Base-by-base conservation (phyloP, 78 protist genomes). In the Cavenderia fasciculata region DNA sequence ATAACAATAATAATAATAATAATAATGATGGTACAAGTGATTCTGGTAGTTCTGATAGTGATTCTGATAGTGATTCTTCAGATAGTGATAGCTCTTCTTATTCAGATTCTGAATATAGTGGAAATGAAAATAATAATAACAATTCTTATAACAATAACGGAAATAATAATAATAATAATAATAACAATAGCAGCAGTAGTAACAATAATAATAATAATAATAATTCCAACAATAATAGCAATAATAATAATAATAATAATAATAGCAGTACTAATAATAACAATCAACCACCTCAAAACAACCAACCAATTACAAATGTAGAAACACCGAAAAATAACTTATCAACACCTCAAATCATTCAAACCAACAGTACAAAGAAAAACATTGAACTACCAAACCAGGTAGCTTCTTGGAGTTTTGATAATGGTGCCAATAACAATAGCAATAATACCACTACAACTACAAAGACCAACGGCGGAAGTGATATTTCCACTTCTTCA, bases 61-160 rank as follows among this genome's bases (percentile, higher is more conserved):
- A 82, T 33, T 51, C 69, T 31, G 87, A 77, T 18, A 40, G 61
- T 27, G 90, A 47, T 38, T 82, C 90, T 11, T 82, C 90, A 0
- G 90, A 68, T 36, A 68, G 79, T 8, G 72, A 63, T 21, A 68
- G 78, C 44, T 40, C 56, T 31, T 69, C 79, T 1, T 82, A 82
- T 43, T 82, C 90, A n/a, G 86, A 76, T 33, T 79, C 88, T 14
- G 90, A 82, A 66, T 68, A 66, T 43, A 68, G 78, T 69, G 90
- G 68, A 25, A 82, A 70, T 46, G 90, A 82, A 40, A 68, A 54
- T 68, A 79, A 69, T n/a, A 47, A 56, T 66, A 79, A 56, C 27
- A 79, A 52, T 34, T 31, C 44, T 49, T 33, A 49, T 49, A 49
- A 33, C 21, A 29, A 10, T 34, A 34, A 71, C 49, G 49, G n/a